Base-by-base conservation (phyloP, 306 rosid genomes). In the Coriaria nepalensis region DNA sequence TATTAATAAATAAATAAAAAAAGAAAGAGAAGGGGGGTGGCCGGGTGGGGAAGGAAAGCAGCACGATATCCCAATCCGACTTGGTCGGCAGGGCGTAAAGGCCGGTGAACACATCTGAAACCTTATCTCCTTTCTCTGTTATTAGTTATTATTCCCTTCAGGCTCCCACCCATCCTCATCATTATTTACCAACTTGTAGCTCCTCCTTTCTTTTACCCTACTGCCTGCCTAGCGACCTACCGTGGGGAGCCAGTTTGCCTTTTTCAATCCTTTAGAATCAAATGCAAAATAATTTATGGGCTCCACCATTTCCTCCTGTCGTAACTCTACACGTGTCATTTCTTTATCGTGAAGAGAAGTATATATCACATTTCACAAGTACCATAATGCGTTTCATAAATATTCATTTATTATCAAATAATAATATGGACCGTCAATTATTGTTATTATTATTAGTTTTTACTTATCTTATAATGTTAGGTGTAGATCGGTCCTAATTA, bases 271-370 rank as follows among this genome's bases (percentile, higher is more conserved):
- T 73, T 43, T 46, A 62, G 80, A 79, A 72, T 72, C 78, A 63
- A 79, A 71, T 78, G 39, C 78, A 67, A 78, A 67, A 83, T 83
- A 80, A 75, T 83, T 75, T 65, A 62, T 52, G 68, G 74, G 68
- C 14, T 67, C 68, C 49, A 69, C 60, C 60, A 47, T 35, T 1
- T 49, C 2, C 57, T 46, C 36, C 40, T 49, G 35, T 35, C 13
- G 50, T 4, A 39, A 33, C 8, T 35, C 4, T 34, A 51, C 12
- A 59, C 64, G 60, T 60, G 75, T 58, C 59, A 40, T 38, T 63
- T 2, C 45, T 47, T 38, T 6, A 35, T 9, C 29, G 29, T 20
- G 29, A 20, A 20, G 29, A 3, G 29, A 20, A 20, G 29, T 1
- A 20, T 20, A 20, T 20, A 20, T 20, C 29, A 20, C 29, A 20